These are phyloP conservation scores for Cardamine resedifolia DNA, from an alignment of 345 rosid genomes.

Conservation along the genomic window DNA sequence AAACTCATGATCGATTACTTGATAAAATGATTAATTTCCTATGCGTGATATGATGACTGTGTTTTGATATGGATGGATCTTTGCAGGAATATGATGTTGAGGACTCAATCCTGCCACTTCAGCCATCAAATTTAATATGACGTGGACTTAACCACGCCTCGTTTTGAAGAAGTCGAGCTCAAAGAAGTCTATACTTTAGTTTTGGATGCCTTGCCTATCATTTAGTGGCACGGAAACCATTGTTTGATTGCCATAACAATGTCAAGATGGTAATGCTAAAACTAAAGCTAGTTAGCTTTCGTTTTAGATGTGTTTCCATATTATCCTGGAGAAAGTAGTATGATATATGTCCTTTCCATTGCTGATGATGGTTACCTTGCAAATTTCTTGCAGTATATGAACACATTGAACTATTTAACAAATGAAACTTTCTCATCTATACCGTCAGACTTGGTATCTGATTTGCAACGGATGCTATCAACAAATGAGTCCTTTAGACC, in stretches of 20 bases:
- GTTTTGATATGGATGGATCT: conserved; percentile 23
- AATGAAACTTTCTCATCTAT: conserved; percentile 77
- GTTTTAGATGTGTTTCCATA: background rate
- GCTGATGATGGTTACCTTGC: conserved; percentile 19
- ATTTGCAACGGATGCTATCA: conserved; percentile 87
- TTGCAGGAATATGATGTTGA: conserved; percentile 91
- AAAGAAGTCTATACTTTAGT: too few species aligned
- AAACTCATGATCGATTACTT: conserved; percentile 6
- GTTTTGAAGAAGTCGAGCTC: too few species aligned
- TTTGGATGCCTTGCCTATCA: conserved; percentile 88
- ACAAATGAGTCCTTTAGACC: conserved; percentile 80
- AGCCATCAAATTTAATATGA: too few species aligned
- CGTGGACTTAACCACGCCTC: too few species aligned
- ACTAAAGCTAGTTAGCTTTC: conserved; percentile 10
- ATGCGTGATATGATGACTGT: background rate
- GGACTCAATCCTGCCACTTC: conserved; percentile 86
- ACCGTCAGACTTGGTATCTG: conserved; percentile 77
- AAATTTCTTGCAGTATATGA: conserved; percentile 72
- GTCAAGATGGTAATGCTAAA: conserved; percentile 77
- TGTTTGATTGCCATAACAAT: conserved; percentile 88
- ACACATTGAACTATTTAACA: conserved; percentile 83
- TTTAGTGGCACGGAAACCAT: conserved; percentile 81
- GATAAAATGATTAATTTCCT: background rate
- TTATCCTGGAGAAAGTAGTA: background rate
- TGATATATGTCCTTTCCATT: background rate